Evolutionary conservation across 1,284 basidiomycete genomes (phyloP).

Genomic region (Quambalaria eucalypti): DNA sequence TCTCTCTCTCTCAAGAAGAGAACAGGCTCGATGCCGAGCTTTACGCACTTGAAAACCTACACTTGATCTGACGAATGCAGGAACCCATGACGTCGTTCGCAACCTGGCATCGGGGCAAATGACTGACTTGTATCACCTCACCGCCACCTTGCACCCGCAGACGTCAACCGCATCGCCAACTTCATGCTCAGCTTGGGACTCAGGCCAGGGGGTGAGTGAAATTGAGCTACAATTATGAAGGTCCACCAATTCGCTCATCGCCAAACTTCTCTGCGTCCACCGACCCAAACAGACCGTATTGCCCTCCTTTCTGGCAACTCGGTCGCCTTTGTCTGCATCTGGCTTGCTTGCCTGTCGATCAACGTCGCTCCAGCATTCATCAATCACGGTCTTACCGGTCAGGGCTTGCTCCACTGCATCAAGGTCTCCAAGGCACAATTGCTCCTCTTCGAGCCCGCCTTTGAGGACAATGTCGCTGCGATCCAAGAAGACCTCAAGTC

Average conservation of each 20-base stretch:
- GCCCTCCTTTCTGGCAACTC: slow-evolving; percentile 40
- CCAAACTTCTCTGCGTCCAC: too few relatives aligned
- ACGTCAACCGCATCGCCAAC: slow-evolving; percentile 23
- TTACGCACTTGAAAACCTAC: slow-evolving; percentile 4
- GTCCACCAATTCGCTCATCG: too few relatives aligned
- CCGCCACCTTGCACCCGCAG: slow-evolving; percentile 2
- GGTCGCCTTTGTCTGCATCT: slow-evolving; percentile 28
- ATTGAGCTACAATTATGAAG: not conserved
- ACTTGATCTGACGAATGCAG: slow-evolving; percentile 11
- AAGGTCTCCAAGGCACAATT: slow-evolving; percentile 27
- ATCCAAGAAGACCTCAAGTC: slow-evolving; percentile 21
- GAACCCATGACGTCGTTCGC: not conserved
- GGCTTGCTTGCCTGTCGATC: slow-evolving; percentile 36
- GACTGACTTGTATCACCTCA: not conserved
- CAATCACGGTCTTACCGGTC: slow-evolving; percentile 44
- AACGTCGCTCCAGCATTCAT: slow-evolving; percentile 45
- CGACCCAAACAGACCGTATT: slow-evolving; percentile 35
- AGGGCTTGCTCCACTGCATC: slow-evolving; percentile 43
- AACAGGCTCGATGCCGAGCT: not conserved
- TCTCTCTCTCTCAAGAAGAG: not conserved
- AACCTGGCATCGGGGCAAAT: too few relatives aligned
- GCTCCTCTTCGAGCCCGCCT: slow-evolving; percentile 41
- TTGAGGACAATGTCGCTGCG: slow-evolving; percentile 25
- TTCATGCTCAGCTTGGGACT: slow-evolving; percentile 28
- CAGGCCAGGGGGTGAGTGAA: slow-evolving; percentile 18